These are phyloP conservation scores for Thalassiosira oceanica DNA, from an alignment of 352 stramenopile species.

Conservation along the genomic window DNA sequence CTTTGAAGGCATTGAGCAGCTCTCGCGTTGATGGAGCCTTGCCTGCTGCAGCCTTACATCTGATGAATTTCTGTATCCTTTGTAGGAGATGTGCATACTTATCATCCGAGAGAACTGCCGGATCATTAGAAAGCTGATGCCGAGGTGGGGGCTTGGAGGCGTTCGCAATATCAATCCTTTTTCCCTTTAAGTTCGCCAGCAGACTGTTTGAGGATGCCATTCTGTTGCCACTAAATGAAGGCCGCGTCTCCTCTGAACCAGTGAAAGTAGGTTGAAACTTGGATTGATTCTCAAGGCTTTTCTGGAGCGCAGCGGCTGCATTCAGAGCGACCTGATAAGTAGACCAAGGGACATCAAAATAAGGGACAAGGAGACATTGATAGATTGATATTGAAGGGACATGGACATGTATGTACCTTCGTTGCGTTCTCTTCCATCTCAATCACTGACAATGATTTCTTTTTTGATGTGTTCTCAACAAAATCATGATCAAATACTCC, in stretches of 20 bases:
- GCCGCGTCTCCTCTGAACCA: constrained; percentile 48
- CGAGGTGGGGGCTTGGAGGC: too few relatives aligned
- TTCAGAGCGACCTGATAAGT: too few relatives aligned
- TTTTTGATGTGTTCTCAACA: constrained; percentile 86
- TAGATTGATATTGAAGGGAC: too few relatives aligned
- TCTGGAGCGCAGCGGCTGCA: constrained; percentile 82
- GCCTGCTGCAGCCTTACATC: constrained; percentile 15
- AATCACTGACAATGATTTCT: constrained; percentile 82
- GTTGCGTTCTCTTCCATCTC: constrained; percentile 89
- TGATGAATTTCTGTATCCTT: constrained; percentile 85
- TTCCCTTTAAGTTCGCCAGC: constrained; percentile 58
- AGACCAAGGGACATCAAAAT: too few relatives aligned
- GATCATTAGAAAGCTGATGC: constrained; percentile 15
- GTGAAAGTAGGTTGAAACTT: constrained; percentile 63
- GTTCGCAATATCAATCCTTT: constrained; percentile 43
- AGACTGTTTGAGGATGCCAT: constrained; percentile 39
- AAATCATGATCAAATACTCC: constrained; percentile 94
- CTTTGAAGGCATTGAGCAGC: constrained; percentile 86
- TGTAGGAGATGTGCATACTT: constrained; percentile 58
- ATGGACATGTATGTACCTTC: too few relatives aligned
- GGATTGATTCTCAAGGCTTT: constrained; percentile 65
- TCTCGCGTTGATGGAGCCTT: constrained; percentile 86
- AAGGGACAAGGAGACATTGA: too few relatives aligned
- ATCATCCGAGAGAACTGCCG: constrained; percentile 53
- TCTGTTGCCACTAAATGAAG: constrained; percentile 18